These are phyloP conservation scores for Heterobasidion irregulare DNA, from an alignment of 1,284 basidiomycete species.

Conservation along the genomic window DNA sequence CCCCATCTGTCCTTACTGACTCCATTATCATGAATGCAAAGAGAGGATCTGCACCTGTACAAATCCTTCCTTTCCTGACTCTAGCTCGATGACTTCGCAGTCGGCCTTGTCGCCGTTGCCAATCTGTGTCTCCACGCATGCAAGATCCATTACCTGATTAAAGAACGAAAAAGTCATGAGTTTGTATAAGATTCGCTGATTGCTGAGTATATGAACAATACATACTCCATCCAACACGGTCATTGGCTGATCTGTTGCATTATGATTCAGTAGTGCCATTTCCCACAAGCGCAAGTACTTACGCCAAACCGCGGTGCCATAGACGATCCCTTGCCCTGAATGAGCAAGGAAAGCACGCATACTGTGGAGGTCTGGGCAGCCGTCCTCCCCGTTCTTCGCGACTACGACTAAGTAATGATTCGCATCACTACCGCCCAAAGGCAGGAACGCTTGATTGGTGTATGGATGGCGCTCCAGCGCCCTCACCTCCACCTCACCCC, in stretches of 20 bases:
- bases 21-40: background rate
- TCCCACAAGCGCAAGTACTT: constrained; percentile 27
- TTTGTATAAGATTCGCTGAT: constrained; percentile 5
- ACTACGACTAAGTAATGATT: constrained; percentile 76
- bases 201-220: constrained; percentile 7
- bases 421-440: constrained; percentile 62
- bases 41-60: background rate
- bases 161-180: background rate
- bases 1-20: no score
- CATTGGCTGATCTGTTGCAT: constrained; percentile 70
- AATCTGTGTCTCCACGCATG: constrained; percentile 80
- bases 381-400: constrained; percentile 66
- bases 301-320: constrained; percentile 84
- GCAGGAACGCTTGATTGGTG: constrained; percentile 86
- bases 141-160: constrained; percentile 64
- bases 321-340: constrained; percentile 77
- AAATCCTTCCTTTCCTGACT: background rate
- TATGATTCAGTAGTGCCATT: background rate
- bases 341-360: constrained; percentile 77
- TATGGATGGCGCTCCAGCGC: constrained; percentile 70
- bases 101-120: constrained; percentile 65
- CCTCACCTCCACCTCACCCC: constrained; percentile 38
- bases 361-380: constrained; percentile 66
- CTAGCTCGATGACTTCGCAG: constrained; percentile 67
- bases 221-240: constrained; percentile 66